Conservation (phyloP, 2,329 filamentous ascomycete species). For the Aspergillus texensis region DNA sequence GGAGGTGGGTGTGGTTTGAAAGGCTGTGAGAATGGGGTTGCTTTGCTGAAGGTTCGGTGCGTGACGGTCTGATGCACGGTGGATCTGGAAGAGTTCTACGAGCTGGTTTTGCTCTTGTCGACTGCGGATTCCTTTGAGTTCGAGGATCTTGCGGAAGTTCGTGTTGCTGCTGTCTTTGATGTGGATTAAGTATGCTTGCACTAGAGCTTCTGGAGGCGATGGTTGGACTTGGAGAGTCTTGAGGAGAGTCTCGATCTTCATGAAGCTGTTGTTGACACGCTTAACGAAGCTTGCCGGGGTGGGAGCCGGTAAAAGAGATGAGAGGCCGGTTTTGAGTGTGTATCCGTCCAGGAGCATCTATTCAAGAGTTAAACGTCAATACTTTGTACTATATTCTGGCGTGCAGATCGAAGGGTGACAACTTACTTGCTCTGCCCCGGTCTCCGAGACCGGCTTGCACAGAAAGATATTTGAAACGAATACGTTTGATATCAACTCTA, state of each 20-base stretch:
- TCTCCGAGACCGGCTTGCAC: constrained; percentile 88
- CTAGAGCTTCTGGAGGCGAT: constrained; percentile 86
- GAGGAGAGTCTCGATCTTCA: constrained; percentile 85
- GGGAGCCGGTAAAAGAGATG: constrained; percentile 59
- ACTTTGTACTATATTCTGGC: neutral
- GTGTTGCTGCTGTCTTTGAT: constrained; percentile 89
- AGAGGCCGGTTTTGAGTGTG: constrained; percentile 54
- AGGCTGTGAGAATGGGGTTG: constrained; percentile 70
- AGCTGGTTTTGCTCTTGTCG: constrained; percentile 81
- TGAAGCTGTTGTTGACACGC: constrained; percentile 80
- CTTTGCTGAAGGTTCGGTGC: constrained; percentile 67
- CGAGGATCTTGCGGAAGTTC: constrained; percentile 95
- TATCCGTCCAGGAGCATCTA: constrained; percentile 97
- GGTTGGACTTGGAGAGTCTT: constrained; percentile 95
- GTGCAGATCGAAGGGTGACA: neutral
- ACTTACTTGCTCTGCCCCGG: constrained; percentile 83
- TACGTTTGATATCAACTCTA: constrained; percentile 77
- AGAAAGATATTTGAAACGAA: constrained; percentile 85
- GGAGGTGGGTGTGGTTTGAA: constrained; percentile 46
- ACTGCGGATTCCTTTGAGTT: constrained; percentile 83
- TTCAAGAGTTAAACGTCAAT: neutral
- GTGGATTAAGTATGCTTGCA: constrained; percentile 97
- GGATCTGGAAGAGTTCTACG: constrained; percentile 87
- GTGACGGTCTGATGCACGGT: constrained; percentile 67
- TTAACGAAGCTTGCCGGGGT: constrained; percentile 72